These are phyloP conservation scores for Solanum neorickii DNA, from an alignment of 257 asterid genomes.

Conservation along the genomic window DNA sequence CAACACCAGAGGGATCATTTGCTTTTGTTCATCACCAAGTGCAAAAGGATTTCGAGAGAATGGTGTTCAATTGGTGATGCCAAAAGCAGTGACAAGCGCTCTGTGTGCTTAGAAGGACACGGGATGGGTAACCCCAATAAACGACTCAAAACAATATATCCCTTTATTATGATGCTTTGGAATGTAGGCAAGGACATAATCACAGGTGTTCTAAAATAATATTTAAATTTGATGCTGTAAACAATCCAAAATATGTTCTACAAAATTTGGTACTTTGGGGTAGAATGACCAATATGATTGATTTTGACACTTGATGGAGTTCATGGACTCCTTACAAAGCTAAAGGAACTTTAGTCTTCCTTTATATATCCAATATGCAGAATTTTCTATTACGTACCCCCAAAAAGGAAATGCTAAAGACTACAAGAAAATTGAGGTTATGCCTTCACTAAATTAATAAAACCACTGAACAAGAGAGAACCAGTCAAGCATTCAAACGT, in stretches of 20 bases:
- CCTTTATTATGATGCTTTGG: neutral
- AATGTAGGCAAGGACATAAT: neutral
- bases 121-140: neutral
- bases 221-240: neutral
- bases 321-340: neutral
- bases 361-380: neutral
- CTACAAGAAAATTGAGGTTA: neutral
- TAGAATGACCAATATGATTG: neutral
- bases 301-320: neutral
- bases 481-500: neutral
- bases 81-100: neutral
- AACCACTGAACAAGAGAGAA: neutral
- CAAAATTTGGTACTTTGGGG: neutral
- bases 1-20: neutral
- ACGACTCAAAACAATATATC: neutral
- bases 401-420: neutral
- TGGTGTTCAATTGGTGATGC: neutral
- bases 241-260: neutral
- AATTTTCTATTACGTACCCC: neutral
- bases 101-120: neutral
- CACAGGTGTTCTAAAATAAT: neutral
- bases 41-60: neutral
- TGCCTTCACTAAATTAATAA: neutral
- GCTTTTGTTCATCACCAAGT: neutral
- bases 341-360: neutral